Evolutionary conservation across 371 early-diverging fungal genomes (phyloP).

Genomic region (Scutellospora calospora): DNA sequence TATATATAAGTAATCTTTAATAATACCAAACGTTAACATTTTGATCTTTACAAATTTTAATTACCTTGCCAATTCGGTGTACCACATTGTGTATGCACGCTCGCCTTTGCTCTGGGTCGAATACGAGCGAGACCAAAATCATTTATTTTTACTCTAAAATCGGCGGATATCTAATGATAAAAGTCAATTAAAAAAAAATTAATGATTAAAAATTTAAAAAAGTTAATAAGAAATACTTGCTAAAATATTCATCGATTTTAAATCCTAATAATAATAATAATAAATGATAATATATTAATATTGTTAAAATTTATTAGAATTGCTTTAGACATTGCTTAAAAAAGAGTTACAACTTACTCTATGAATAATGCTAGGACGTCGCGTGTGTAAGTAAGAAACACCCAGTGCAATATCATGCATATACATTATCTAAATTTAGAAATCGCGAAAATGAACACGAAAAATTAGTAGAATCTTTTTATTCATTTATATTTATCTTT

Average conservation of each 20-base stretch:
- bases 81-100: constrained; percentile 78
- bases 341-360: constrained; percentile 46
- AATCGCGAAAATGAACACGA: too few species aligned
- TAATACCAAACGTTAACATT: constrained; percentile 39
- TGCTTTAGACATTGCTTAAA: background rate
- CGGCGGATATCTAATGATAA: constrained; percentile 45
- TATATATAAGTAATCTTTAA: constrained; percentile 41
- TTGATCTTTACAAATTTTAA: background rate
- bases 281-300: background rate
- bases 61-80: constrained; percentile 78
- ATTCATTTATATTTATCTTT: too few species aligned
- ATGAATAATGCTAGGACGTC: constrained; percentile 69
- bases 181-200: background rate
- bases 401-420: constrained; percentile 88
- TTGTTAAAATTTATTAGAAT: too few species aligned
- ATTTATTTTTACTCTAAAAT: constrained; percentile 79
- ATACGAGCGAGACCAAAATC: constrained; percentile 86
- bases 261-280: constrained; percentile 57
- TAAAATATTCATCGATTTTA: constrained; percentile 89
- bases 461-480: too few species aligned
- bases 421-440: constrained; percentile 65
- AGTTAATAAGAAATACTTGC: constrained; percentile 49
- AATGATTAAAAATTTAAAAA: background rate
- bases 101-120: constrained; percentile 69
- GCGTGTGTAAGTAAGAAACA: constrained; percentile 61